Conservation (phyloP, 2,329 filamentous ascomycete genomes). For the Colletotrichum sp. region DNA sequence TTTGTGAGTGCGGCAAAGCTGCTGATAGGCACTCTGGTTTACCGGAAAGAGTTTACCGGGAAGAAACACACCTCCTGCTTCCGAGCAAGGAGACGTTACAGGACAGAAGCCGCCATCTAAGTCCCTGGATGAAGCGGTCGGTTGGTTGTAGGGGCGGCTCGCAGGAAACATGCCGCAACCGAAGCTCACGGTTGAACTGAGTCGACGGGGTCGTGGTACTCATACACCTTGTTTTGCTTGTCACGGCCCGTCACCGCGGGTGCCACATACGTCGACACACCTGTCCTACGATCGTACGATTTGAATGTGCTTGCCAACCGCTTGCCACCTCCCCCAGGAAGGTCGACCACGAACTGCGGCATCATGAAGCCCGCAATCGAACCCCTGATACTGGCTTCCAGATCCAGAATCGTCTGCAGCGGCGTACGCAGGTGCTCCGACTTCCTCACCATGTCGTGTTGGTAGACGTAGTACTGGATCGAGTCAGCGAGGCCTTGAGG, state of each 20-base stretch:
- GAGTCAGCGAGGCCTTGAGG: background rate
- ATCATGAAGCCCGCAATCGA: constrained; percentile 67
- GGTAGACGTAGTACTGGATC: constrained; percentile 67
- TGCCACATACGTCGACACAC: constrained; percentile 60
- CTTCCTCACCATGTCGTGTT: constrained; percentile 66
- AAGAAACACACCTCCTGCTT: background rate
- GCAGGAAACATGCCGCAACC: background rate
- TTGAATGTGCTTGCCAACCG: constrained; percentile 58
- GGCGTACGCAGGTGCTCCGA: constrained; percentile 69
- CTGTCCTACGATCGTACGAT: constrained; percentile 57
- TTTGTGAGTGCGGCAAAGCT: background rate
- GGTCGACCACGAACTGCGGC: constrained; percentile 67
- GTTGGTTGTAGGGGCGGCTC: background rate
- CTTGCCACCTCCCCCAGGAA: constrained; percentile 69
- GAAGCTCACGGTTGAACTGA: background rate
- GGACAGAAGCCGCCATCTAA: background rate
- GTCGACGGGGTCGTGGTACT: constrained; percentile 60
- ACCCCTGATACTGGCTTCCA: constrained; percentile 63
- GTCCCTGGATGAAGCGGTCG: background rate
- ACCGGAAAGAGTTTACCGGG: background rate
- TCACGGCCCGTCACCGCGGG: constrained; percentile 54
- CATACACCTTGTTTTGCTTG: constrained; percentile 55
- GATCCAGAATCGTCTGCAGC: constrained; percentile 59
- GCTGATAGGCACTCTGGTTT: background rate
- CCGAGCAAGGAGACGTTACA: background rate